These are phyloP conservation scores for Wickerhamiella dianesei DNA, from an alignment of 805 yeast species.

Conservation along the genomic window DNA sequence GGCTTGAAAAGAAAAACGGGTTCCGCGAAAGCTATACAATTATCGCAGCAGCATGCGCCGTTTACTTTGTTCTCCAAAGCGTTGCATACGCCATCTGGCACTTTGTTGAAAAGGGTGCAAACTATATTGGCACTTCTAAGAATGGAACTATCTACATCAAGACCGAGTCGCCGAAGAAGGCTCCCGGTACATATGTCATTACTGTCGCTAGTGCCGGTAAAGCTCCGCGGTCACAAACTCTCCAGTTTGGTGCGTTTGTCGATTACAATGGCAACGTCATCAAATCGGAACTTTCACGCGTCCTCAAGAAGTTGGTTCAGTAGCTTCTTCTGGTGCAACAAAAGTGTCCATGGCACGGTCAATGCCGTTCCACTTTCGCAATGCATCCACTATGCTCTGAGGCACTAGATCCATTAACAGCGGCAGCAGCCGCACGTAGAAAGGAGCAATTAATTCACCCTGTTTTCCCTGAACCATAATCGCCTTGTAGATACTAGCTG, in stretches of 20 bases:
- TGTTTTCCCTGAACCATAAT: conserved; percentile 22
- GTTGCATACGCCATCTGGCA: conserved; percentile 10
- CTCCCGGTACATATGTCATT: conserved; percentile 4
- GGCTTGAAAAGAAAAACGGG: conserved; percentile 10
- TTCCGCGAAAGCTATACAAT: conserved; percentile 9
- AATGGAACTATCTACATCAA: conserved; percentile 10
- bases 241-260: conserved; percentile 8
- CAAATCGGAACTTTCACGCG: conserved; percentile 4
- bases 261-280: conserved; percentile 13
- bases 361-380: conserved; percentile 46
- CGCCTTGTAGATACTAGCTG: conserved; percentile 34
- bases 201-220: neutral
- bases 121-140: conserved; percentile 11
- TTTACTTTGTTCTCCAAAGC: conserved; percentile 10
- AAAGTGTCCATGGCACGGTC: conserved; percentile 29
- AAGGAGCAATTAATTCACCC: conserved; percentile 54
- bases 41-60: conserved; percentile 9
- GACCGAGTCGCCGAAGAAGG: conserved; percentile 7
- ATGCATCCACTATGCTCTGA: conserved; percentile 46
- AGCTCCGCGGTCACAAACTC: neutral
- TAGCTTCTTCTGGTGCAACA: neutral
- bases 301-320: conserved; percentile 2
- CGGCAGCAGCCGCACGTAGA: conserved; percentile 58
- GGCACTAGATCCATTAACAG: conserved; percentile 44
- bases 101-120: conserved; percentile 11